These are phyloP conservation scores for Puccinia novopanici DNA, from an alignment of 1,284 basidiomycete genomes.

Conservation along the genomic window DNA sequence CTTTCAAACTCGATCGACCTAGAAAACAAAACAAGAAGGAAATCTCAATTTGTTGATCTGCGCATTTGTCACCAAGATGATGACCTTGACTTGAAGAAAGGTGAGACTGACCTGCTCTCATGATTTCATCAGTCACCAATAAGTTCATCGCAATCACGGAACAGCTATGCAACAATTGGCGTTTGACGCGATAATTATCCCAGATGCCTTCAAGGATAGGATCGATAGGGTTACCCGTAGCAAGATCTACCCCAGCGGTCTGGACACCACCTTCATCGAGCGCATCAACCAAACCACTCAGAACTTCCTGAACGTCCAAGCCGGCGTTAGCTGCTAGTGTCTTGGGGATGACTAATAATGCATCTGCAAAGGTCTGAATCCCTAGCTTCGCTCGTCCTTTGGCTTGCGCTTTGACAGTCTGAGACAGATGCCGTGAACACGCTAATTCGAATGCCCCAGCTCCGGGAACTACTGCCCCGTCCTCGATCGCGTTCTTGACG, in stretches of 20 bases:
- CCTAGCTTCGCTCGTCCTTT: slow-evolving; percentile 98
- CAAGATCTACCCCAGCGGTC: slow-evolving; percentile 81
- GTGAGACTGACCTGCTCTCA: slow-evolving; percentile 69
- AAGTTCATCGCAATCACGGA: slow-evolving; percentile 97
- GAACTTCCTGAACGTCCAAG: slow-evolving; percentile 93
- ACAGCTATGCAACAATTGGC: slow-evolving; percentile 92
- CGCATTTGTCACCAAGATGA: background rate
- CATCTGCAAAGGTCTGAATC: slow-evolving; percentile 95
- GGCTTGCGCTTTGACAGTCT: slow-evolving; percentile 76
- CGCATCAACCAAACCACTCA: slow-evolving; percentile 77
- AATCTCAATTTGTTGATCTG: background rate
- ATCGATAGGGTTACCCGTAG: slow-evolving; percentile 94
- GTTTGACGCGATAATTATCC: slow-evolving; percentile 98
- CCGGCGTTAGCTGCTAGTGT: slow-evolving; percentile 95
- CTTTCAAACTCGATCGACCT: slow-evolving; percentile 51
- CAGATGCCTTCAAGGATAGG: slow-evolving; percentile 92
- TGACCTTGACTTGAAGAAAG: background rate
- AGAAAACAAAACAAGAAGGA: background rate
- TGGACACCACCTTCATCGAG: slow-evolving; percentile 73
- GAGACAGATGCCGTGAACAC: slow-evolving; percentile 76
- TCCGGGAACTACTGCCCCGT: slow-evolving; percentile 83
- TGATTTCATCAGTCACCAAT: slow-evolving; percentile 61
- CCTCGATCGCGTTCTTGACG: slow-evolving; percentile 96
- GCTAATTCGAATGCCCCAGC: slow-evolving; percentile 97
- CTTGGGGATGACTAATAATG: slow-evolving; percentile 91